A percentile compares a stretch with the other conserved stretches of the same genome.
These are phyloP conservation scores for Dictyostelium brefeldianum DNA, from an alignment of 78 protist species.

Conservation along the genomic window DNA sequence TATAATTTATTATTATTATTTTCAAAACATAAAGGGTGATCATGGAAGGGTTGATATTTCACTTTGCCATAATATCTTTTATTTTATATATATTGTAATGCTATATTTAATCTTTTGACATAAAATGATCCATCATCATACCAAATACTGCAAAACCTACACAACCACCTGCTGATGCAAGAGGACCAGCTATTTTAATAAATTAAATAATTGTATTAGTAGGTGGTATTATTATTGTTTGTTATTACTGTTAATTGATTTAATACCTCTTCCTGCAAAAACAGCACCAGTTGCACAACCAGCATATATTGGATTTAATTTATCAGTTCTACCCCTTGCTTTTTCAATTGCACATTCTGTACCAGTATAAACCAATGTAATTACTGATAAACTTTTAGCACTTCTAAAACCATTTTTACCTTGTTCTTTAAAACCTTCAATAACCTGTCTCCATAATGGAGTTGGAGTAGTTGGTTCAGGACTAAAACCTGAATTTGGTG, in stretches of 20 bases:
- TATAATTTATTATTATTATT: too few relatives aligned
- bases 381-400: conserved; percentile 44
- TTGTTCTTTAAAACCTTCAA: conserved; percentile 75
- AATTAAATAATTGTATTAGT: neutral
- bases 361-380: conserved; percentile 66
- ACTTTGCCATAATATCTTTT: neutral
- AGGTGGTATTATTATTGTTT: neutral
- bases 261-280: conserved; percentile 64
- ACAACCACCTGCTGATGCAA: conserved; percentile 77
- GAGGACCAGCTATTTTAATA: conserved; percentile 52
- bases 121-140: conserved; percentile 73
- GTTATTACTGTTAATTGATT: neutral
- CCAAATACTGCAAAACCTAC: conserved; percentile 81
- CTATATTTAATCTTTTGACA: conserved; percentile 33
- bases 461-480: conserved; percentile 39
- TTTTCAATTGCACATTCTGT: conserved; percentile 73
- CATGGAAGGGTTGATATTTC: neutral
- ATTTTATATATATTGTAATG: neutral
- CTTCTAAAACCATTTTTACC: conserved; percentile 47
- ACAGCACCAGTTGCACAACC: conserved; percentile 81
- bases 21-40: neutral
- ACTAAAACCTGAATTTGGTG: conserved; percentile 49
- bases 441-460: conserved; percentile 56
- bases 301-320: conserved; percentile 51
- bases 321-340: conserved; percentile 78